Conservation (phyloP, 2,329 filamentous ascomycete species). For the Paracorniculantispora psalliotae region DNA sequence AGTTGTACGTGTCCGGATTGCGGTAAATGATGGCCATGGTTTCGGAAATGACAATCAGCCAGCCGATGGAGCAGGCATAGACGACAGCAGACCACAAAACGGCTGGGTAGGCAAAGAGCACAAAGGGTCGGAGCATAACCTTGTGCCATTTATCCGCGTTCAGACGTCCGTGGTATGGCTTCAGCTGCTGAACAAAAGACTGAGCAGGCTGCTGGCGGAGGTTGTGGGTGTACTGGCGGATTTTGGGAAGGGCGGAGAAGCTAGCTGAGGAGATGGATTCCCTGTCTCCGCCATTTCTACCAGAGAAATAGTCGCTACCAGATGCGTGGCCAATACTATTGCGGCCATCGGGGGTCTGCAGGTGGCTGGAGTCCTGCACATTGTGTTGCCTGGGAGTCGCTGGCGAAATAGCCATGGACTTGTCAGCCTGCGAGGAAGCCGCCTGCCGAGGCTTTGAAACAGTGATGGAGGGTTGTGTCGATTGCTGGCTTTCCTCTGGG, state of each 20-base stretch:
- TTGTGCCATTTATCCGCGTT: conserved; percentile 73
- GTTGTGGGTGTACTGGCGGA: conserved; percentile 61
- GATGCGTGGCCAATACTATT: conserved; percentile 10
- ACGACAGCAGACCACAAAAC: conserved; percentile 84
- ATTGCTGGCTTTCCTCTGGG: background rate
- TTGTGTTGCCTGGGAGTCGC: background rate
- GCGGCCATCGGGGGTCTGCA: conserved; percentile 1
- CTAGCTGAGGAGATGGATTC: conserved; percentile 37
- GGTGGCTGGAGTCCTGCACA: background rate
- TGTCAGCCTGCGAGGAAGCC: background rate
- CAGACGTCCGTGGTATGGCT: conserved; percentile 72
- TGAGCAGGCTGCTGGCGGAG: conserved; percentile 63
- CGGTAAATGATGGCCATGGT: conserved; percentile 78
- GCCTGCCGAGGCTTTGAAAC: conserved; percentile 7
- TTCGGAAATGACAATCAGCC: conserved; percentile 93
- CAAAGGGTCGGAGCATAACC: conserved; percentile 73
- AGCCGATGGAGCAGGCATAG: conserved; percentile 84
- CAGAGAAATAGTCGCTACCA: conserved; percentile 22
- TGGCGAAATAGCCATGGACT: background rate
- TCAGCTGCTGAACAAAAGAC: conserved; percentile 70
- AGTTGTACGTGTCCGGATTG: conserved; percentile 65
- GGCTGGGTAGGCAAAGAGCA: conserved; percentile 81
- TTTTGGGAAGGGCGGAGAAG: conserved; percentile 29
- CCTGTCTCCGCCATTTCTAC: conserved; percentile 33
- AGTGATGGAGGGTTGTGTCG: background rate